Evolutionary conservation across 495 filamentous ascomycete genomes (phyloP).

Genomic region (Tuber indicum): DNA sequence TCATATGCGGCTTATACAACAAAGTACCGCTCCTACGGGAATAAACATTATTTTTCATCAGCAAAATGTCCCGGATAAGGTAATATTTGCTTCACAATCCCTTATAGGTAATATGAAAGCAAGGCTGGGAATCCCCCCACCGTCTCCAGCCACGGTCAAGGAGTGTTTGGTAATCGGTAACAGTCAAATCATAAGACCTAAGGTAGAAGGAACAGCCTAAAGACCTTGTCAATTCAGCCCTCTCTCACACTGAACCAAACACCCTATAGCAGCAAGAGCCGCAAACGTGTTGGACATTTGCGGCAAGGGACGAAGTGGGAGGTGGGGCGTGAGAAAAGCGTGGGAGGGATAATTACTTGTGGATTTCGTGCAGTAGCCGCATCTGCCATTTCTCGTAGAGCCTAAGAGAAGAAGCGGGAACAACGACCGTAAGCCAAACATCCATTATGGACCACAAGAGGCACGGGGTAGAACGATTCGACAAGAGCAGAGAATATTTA

Average conservation of each 20-base stretch:
- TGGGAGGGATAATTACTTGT: conserved; percentile 46
- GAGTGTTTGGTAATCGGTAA: conserved; percentile 70
- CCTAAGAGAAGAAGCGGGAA: conserved; percentile 18
- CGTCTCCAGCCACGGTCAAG: conserved; percentile 87
- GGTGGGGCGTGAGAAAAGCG: neutral
- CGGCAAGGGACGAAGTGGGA: neutral
- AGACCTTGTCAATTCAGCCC: conserved; percentile 24
- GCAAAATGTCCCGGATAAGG: conserved; percentile 11
- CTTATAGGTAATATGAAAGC: conserved; percentile 18
- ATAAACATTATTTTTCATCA: conserved; percentile 33
- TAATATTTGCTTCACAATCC: conserved; percentile 1
- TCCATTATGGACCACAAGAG: conserved; percentile 21
- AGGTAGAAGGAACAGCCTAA: conserved; percentile 82
- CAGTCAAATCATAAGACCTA: conserved; percentile 58
- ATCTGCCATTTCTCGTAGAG: conserved; percentile 41
- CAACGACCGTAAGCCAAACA: conserved; percentile 29
- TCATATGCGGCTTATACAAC: conserved; percentile 87
- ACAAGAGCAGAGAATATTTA: conserved; percentile 35
- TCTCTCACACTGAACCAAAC: neutral
- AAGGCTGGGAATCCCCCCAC: conserved; percentile 47
- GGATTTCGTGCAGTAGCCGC: conserved; percentile 54
- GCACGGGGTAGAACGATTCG: conserved; percentile 39
- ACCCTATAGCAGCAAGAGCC: neutral
- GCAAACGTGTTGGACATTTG: neutral
- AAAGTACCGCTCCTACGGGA: conserved; percentile 60